A percentile compares a stretch with the other conserved stretches of the same genome.
Conservation (phyloP, 1,284 basidiomycete species). For the Puccinia hordei region DNA sequence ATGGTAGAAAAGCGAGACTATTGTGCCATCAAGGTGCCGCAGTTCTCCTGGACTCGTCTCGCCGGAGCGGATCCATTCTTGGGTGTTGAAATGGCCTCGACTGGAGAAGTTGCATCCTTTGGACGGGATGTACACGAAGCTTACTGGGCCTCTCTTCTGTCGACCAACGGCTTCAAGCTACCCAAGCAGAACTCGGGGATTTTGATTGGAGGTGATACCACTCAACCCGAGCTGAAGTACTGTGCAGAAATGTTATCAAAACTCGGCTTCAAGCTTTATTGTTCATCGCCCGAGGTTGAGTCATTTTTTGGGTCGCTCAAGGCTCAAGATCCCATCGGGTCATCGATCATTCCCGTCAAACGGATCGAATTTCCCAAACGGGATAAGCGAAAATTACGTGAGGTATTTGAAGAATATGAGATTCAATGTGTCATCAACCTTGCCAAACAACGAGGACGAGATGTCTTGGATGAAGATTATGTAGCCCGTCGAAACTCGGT, state of each 20-base stretch:
- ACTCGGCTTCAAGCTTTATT: conserved; percentile 89
- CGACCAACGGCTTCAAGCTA: conserved; percentile 86
- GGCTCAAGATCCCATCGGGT: conserved; percentile 59
- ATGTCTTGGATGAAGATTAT: conserved; percentile 89
- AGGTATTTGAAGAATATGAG: conserved; percentile 81
- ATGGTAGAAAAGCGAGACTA: conserved; percentile 91
- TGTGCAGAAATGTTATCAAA: conserved; percentile 76
- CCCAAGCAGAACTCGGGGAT: conserved; percentile 77
- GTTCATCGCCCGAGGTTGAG: conserved; percentile 78
- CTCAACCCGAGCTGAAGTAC: conserved; percentile 75
- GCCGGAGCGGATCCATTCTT: conserved; percentile 93
- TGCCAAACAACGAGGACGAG: conserved; percentile 75
- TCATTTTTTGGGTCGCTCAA: conserved; percentile 75
- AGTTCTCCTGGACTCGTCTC: conserved; percentile 97
- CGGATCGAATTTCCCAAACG: conserved; percentile 94
- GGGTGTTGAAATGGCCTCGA: conserved; percentile 97
- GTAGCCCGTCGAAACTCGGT: conserved; percentile 76
- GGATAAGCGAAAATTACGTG: conserved; percentile 92
- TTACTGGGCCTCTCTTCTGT: conserved; percentile 88
- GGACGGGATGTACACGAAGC: conserved; percentile 92
- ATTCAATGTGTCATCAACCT: conserved; percentile 96
- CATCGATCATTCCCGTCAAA: conserved; percentile 73
- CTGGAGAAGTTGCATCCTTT: conserved; percentile 97
- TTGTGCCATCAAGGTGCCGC: conserved; percentile 94
- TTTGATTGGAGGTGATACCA: conserved; percentile 81